Base-by-base conservation (phyloP, 768 basidiomycete species). In the Leccinum boreale region DNA sequence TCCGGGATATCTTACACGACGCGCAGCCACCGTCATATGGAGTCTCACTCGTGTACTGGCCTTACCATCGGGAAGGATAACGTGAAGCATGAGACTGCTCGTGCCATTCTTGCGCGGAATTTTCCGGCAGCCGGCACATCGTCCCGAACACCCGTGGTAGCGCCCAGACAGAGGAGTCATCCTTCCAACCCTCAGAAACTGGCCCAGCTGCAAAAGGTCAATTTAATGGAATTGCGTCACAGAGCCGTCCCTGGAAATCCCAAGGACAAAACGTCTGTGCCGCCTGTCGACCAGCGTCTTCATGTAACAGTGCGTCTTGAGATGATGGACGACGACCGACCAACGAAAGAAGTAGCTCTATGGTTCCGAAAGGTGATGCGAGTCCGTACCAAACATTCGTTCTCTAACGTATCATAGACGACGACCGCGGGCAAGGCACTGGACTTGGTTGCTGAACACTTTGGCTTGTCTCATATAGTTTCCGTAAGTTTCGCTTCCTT, bases 141-240 rank as follows among this genome's bases (percentile, higher is more conserved):
- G 4, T 50, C 65, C 33, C 62, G 67, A 19, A 52, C 74, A 33
- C 68, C 74, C 17, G 48, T 63, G n/a, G 70, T 63, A 12, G 58
- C 60, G 10, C 71, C 63, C n/a, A 68, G 64, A 52, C 59, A 55
- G 26, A 61, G 57, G 35, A 77, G 76, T 59, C 63, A 69, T 39
- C 78, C 81, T 6, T 76, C 75, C 12, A 81, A 85, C 62, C 79
- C 84, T 8, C 77, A 74, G 54, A 85, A 85, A 62, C 67, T 80
- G 21, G 82, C 79, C 1, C 81, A 84, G 59, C 70, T 78, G 58
- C 78, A 79, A 56, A 84, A 82, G 63, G 67, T 91, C 17, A 82
- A 85, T 64, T 66, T 86, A 5, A 89, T 92, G 81, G 89, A 84
- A 66, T 81, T 93, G 79, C 84, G 85, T 54, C 89, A 88, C 67